Conservation (phyloP, 768 basidiomycete genomes). For the Pulveroboletus sp. region DNA sequence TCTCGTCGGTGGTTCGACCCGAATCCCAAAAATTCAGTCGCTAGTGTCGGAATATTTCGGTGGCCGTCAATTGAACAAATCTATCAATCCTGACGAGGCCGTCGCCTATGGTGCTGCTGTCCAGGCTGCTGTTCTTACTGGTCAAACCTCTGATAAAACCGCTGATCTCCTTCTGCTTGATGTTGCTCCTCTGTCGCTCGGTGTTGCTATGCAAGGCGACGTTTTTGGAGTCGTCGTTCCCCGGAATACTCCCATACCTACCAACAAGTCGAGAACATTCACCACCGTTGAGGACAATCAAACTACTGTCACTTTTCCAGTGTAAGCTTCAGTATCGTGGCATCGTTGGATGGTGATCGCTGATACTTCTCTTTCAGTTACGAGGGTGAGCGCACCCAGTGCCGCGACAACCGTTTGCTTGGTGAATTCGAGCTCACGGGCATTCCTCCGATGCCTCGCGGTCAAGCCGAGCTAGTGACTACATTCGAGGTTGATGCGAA, state of each 20-base stretch:
- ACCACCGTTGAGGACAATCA: conserved; percentile 99
- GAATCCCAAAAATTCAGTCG: conserved; percentile 98
- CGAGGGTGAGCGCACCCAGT: conserved; percentile 99
- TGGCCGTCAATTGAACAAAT: conserved; percentile 98
- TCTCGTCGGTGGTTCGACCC: conserved; percentile 98
- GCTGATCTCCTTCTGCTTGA: conserved; percentile 98
- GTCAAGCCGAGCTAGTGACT: conserved; percentile 98
- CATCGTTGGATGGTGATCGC: neutral
- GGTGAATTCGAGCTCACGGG: conserved; percentile 99
- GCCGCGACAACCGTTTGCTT: conserved; percentile 97
- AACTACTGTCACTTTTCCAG: conserved; percentile 99
- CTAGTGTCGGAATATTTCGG: conserved; percentile 99
- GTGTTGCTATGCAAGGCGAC: conserved; percentile 99
- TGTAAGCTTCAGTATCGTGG: conserved; percentile 45
- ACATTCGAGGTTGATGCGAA: conserved; percentile 99
- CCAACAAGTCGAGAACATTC: conserved; percentile 98
- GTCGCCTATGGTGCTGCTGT: conserved; percentile 99
- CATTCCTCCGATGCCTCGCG: conserved; percentile 98
- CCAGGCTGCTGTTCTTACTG: conserved; percentile 98
- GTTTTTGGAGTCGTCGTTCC: conserved; percentile 99
- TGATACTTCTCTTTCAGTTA: conserved; percentile 48
- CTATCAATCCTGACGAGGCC: conserved; percentile 99
- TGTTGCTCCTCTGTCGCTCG: conserved; percentile 96
- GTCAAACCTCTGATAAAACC: conserved; percentile 98
- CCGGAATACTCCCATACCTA: conserved; percentile 98